Conservation (phyloP, 352 stramenopile species). For the Halophytophthora batemanensis region DNA sequence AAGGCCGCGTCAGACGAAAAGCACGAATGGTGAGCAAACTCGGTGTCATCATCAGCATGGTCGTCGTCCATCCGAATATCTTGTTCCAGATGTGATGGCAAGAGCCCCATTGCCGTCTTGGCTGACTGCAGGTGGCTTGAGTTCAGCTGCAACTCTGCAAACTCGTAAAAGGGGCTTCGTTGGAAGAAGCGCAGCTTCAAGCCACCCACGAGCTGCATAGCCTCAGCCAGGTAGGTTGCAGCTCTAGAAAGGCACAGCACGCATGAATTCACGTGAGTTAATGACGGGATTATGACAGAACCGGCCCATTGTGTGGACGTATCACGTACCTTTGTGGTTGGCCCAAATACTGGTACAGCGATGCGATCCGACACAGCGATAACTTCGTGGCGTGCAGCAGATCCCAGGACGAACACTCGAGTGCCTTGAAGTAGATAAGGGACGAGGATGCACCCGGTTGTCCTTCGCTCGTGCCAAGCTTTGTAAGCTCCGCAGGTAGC, state of each 20-base stretch:
- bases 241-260: conserved; percentile 21
- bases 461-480: neutral
- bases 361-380: conserved; percentile 55
- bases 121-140: conserved; percentile 42
- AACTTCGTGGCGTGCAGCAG: conserved; percentile 54
- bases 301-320: neutral
- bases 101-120: conserved; percentile 39
- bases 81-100: conserved; percentile 15
- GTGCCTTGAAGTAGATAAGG: conserved; percentile 55
- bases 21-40: conserved; percentile 4
- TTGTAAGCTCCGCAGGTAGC: conserved; percentile 39
- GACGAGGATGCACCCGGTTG: conserved; percentile 16
- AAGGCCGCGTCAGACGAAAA: conserved; percentile 24
- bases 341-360: conserved; percentile 45
- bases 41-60: neutral
- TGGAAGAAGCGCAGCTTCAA: conserved; percentile 53
- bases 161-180: conserved; percentile 59
- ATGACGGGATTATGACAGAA: conserved; percentile 1
- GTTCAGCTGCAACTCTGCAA: conserved; percentile 58
- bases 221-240: conserved; percentile 53
- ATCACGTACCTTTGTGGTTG: conserved; percentile 46
- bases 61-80: neutral
- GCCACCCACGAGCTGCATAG: conserved; percentile 67
- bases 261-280: conserved; percentile 2
- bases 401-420: conserved; percentile 76